A percentile compares a stretch with the other conserved stretches of the same genome.
phyloP scores from a whole-genome alignment of 1,139 yeast genomes.

The Debaryomycetaceae sp. region DNA sequence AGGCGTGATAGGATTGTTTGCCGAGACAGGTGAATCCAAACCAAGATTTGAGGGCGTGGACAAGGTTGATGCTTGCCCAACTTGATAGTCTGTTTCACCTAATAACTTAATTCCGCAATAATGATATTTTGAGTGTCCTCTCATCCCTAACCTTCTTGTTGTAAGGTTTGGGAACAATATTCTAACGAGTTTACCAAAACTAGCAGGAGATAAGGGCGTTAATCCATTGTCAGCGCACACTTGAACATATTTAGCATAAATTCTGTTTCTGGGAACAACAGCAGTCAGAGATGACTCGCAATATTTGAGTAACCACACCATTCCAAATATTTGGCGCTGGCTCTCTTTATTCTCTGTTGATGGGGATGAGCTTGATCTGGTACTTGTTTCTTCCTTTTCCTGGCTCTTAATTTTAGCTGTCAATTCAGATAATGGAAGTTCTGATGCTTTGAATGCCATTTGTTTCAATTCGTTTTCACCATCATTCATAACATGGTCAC shows the following conservation, averaged over 20 bases:
- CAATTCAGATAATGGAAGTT: slow-evolving; percentile 46
- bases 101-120: slow-evolving; percentile 78
- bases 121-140: slow-evolving; percentile 89
- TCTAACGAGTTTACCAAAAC: slow-evolving; percentile 80
- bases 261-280: slow-evolving; percentile 79
- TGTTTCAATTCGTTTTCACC: slow-evolving; percentile 42
- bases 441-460: slow-evolving; percentile 43
- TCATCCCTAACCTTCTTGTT: slow-evolving; percentile 80
- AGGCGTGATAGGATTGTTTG: slow-evolving; percentile 21
- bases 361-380: slow-evolving; percentile 9
- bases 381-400: slow-evolving; percentile 31
- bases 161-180: slow-evolving; percentile 70
- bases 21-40: slow-evolving; percentile 11
- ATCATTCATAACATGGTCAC: slow-evolving; percentile 35
- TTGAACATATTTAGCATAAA: slow-evolving; percentile 76
- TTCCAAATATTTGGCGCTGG: slow-evolving; percentile 74
- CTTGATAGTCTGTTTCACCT: slow-evolving; percentile 41
- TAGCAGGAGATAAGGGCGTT: slow-evolving; percentile 79
- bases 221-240: slow-evolving; percentile 65
- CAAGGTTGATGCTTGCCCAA: slow-evolving; percentile 22
- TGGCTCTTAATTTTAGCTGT: slow-evolving; percentile 48
- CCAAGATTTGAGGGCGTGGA: slow-evolving; percentile 16
- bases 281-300: slow-evolving; percentile 65
- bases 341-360: slow-evolving; percentile 45
- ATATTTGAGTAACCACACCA: slow-evolving; percentile 72